Conservation (phyloP, 2,329 filamentous ascomycete species). For the Colletotrichum shisoi region DNA sequence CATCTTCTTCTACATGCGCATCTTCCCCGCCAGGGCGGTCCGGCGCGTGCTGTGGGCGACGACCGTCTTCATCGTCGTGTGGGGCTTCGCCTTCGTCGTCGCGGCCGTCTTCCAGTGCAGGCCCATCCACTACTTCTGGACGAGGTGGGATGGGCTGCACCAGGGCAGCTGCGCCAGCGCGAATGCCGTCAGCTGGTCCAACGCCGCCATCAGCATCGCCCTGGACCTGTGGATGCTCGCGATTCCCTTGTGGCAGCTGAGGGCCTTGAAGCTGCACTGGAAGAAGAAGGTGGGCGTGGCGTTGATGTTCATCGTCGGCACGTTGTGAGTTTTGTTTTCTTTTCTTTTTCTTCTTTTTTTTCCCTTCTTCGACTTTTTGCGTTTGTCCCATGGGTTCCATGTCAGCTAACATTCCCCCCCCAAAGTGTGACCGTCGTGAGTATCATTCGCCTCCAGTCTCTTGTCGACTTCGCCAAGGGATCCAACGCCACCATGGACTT, state of each 20-base stretch:
- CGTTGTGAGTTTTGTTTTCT: slow-evolving; percentile 45
- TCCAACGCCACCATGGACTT: slow-evolving; percentile 43
- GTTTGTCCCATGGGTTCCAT: neutral
- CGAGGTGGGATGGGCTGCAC: slow-evolving; percentile 57
- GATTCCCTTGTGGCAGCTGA: slow-evolving; percentile 55
- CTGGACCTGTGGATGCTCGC: slow-evolving; percentile 59
- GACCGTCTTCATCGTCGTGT: slow-evolving; percentile 48
- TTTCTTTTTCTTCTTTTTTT: neutral
- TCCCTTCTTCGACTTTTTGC: no score
- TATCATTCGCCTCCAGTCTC: slow-evolving; percentile 43
- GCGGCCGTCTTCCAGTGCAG: slow-evolving; percentile 56
- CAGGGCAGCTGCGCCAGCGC: slow-evolving; percentile 56
- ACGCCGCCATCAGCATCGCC: slow-evolving; percentile 57
- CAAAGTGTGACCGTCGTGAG: slow-evolving; percentile 45
- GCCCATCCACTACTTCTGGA: slow-evolving; percentile 60
- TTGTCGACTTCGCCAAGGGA: slow-evolving; percentile 42
- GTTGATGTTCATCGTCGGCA: slow-evolving; percentile 56
- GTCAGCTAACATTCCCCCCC: slow-evolving; percentile 1
- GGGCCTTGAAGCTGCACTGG: slow-evolving; percentile 50
- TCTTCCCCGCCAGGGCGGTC: slow-evolving; percentile 53
- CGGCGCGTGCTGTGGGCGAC: slow-evolving; percentile 51
- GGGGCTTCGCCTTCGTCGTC: slow-evolving; percentile 51
- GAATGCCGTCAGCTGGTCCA: slow-evolving; percentile 56
- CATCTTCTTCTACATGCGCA: slow-evolving; percentile 60
- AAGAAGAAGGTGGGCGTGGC: slow-evolving; percentile 56